phyloP scores from a whole-genome alignment of 306 rosid genomes.

The Lithocarpus polystachyus region DNA sequence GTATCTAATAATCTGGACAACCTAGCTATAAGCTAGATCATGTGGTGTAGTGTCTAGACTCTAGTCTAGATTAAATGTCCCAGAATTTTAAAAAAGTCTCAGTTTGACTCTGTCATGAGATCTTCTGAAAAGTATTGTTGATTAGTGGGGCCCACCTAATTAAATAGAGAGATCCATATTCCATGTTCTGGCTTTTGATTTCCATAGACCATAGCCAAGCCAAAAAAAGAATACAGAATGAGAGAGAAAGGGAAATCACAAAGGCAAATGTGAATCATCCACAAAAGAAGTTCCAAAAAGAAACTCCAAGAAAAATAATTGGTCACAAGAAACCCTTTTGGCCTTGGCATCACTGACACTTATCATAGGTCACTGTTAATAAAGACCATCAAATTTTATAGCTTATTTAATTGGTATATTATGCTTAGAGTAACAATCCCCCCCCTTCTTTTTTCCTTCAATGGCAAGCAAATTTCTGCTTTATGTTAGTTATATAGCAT shows the following conservation, averaged over 20 bases:
- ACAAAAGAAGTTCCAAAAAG: slow-evolving; percentile 47
- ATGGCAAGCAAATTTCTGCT: not conserved
- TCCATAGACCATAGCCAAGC: not conserved
- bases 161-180: not conserved
- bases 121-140: not conserved
- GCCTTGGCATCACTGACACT: slow-evolving; percentile 1
- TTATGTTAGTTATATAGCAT: not conserved
- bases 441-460: not conserved
- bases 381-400: not conserved
- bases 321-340: not conserved
- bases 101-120: not conserved
- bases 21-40: not conserved
- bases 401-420: too few species aligned
- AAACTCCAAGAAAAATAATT: slow-evolving; percentile 31
- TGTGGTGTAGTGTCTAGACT: too few species aligned
- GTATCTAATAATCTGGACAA: slow-evolving; percentile 22
- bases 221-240: not conserved
- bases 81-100: not conserved
- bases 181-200: not conserved
- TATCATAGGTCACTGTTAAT: not conserved
- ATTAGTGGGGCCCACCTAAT: not conserved
- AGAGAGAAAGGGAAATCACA: not conserved
- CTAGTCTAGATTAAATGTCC: slow-evolving; percentile 16
- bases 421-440: not conserved
- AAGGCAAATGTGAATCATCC: slow-evolving; percentile 24